These are phyloP conservation scores for Parasitella parasitica DNA, from an alignment of 371 early-diverging fungal species.

Conservation along the genomic window DNA sequence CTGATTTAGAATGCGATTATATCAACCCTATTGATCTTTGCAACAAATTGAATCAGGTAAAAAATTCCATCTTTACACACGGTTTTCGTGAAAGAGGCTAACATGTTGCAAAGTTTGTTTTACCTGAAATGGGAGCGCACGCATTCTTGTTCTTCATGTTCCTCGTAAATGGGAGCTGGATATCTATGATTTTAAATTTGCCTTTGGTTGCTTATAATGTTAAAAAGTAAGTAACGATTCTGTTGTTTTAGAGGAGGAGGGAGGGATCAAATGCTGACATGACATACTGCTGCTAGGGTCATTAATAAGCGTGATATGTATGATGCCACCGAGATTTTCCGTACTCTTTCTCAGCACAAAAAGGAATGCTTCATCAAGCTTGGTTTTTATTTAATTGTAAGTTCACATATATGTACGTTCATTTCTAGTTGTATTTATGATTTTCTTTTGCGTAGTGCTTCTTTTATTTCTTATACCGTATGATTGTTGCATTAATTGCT, in stretches of 20 bases:
- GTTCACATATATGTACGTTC: conserved; percentile 2
- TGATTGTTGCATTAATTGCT: conserved; percentile 69
- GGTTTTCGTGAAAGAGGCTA: too few species aligned
- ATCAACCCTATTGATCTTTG: conserved; percentile 98
- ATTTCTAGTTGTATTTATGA: too few species aligned
- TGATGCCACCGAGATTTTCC: conserved; percentile 97
- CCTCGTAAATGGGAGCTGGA: conserved; percentile 84
- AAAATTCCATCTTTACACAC: neutral
- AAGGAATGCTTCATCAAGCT: conserved; percentile 94
- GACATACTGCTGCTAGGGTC: conserved; percentile 52
- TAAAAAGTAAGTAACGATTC: conserved; percentile 83
- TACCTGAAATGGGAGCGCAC: conserved; percentile 90
- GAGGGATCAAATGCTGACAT: neutral
- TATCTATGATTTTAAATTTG: conserved; percentile 81
- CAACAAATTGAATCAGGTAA: conserved; percentile 92
- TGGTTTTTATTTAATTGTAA: conserved; percentile 86
- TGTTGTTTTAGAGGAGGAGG: neutral
- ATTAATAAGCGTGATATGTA: conserved; percentile 83
- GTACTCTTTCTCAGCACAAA: conserved; percentile 86
- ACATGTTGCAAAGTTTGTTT: conserved; percentile 70
- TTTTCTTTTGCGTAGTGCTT: conserved; percentile 59
- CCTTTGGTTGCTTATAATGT: conserved; percentile 86
- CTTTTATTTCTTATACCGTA: conserved; percentile 88
- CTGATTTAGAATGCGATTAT: conserved; percentile 95
- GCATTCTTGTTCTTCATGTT: conserved; percentile 80